Evolutionary conservation across 345 rosid genomes (phyloP), one percentile per base, ranked within the genome.

Genomic region (Eucalyptus marginata): DNA sequence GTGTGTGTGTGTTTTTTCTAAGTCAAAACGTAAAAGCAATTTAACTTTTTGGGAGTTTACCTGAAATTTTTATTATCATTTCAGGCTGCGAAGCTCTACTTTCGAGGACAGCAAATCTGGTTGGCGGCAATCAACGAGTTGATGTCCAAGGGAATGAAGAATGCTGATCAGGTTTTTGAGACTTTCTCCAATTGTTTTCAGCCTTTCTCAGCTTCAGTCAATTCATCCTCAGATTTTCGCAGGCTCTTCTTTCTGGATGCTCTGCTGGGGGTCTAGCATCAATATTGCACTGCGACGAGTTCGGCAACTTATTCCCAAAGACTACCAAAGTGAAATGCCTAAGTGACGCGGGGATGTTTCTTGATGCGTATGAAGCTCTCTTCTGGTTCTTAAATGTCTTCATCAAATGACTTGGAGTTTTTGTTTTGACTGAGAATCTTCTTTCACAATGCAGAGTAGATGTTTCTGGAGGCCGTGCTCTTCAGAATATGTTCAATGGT

Each of bases 171-270:
- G 96, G 99, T 96, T 68, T 88, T 91, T 71, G 87, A 54, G 49
- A 43, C 86, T 85, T 49, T 43, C 29, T 76, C 58, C 17, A 49
- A 4, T 36, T 64, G 58, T 44, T 79, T 25, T 52, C 85, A 54
- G 31, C 81, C 13, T 43, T 88, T 36, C 86, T 87, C 46, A 49
- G 79, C 86, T 27, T 89, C 22, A 3, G 27, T 50, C 36, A 54
- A 18, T 54, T 46, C 43, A 66, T 59, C 10, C 6, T 87, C n/a
- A 25, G 44, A 13, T 85, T 84, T 22, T 89, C 18, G 27, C 93
- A 97, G 98, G 99, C 97, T 91, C 94, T 97, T 90, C 97, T 96
- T 86, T 96, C 99, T n/a, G 99, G 99, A 90, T 97, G 99, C 91
- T 97, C 99, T 68, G 98, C 99, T 13, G 99, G 98, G 79, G 98